phyloP scores from a whole-genome alignment of 139 green algal genomes.

The Micractinium sp. region DNA sequence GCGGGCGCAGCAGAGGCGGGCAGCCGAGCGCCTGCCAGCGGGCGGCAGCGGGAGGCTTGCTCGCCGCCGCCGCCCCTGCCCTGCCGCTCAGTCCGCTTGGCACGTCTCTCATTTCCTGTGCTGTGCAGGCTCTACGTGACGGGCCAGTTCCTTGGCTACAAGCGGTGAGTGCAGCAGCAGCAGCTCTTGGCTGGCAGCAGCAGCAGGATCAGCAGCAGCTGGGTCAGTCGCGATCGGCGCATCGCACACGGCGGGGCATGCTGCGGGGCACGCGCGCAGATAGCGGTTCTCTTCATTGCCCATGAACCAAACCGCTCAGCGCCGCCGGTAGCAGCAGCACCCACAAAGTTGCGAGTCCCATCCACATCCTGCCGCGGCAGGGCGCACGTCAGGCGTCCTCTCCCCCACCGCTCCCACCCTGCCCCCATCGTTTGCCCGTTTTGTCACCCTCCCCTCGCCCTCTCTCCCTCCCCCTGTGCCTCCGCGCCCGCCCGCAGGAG shows the following conservation, averaged over 20 bases:
- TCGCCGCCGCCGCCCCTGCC: not conserved
- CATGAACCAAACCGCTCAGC: no score
- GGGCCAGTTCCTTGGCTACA: slow-evolving; percentile 77
- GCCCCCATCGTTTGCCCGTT: not conserved
- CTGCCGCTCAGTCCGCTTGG: not conserved
- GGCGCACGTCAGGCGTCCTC: no score
- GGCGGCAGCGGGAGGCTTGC: not conserved
- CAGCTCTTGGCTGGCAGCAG: not conserved
- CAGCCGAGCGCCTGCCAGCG: no score
- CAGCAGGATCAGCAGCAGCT: not conserved
- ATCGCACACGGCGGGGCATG: not conserved
- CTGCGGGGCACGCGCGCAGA: not conserved
- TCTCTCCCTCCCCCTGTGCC: not conserved
- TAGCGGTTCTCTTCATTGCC: not conserved
- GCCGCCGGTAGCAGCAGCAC: no score
- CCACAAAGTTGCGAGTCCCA: no score
- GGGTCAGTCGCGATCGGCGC: no score
- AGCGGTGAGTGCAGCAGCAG: slow-evolving; percentile 47
- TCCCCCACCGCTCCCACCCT: not conserved
- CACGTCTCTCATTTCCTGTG: slow-evolving; percentile 28
- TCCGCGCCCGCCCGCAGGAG: slow-evolving; percentile 53
- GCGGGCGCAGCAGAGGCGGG: not conserved
- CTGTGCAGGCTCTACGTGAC: slow-evolving; percentile 65
- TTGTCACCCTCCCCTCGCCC: not conserved
- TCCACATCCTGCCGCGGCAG: no score